Percentiles rank a stretch among this genome's conserved stretches.
phyloP scores from a whole-genome alignment of 2,329 filamentous ascomycete genomes.

The Tricladium varicosporioides region DNA sequence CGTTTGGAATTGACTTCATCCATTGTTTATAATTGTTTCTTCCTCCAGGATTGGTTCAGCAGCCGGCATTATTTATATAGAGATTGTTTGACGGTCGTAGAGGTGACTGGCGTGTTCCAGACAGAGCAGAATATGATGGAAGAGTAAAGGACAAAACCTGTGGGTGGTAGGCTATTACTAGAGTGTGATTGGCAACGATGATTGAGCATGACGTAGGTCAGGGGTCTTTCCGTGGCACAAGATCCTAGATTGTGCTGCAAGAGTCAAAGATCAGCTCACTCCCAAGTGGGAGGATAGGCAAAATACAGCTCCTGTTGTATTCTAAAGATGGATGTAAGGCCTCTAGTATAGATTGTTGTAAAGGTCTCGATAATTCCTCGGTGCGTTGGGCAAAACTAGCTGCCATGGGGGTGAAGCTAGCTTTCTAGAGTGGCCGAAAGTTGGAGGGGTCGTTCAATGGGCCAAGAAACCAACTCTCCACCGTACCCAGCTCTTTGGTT shows the following conservation, averaged over 20 bases:
- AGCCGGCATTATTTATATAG: not conserved
- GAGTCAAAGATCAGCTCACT: not conserved
- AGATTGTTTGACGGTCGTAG: not conserved
- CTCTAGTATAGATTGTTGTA: no score
- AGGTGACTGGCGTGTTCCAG: not conserved
- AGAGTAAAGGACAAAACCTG: no score
- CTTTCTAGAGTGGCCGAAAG: no score
- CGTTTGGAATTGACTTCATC: conserved; percentile 25
- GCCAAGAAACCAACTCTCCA: no score
- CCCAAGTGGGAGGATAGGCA: not conserved
- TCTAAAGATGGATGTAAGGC: no score
- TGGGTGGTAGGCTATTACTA: no score
- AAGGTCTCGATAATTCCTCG: no score
- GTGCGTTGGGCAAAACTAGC: no score
- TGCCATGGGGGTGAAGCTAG: no score
- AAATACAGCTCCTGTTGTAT: no score
- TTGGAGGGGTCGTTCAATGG: no score
- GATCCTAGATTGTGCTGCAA: not conserved
- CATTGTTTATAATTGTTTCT: not conserved
- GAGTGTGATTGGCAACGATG: not conserved
- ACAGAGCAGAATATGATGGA: not conserved
- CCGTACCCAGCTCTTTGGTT: no score
- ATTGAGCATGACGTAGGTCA: not conserved
- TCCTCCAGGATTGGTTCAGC: not conserved
- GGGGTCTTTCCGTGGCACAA: not conserved